Conservation (phyloP, 2,329 filamentous ascomycete species). For the Colletotrichum eleusines region DNA sequence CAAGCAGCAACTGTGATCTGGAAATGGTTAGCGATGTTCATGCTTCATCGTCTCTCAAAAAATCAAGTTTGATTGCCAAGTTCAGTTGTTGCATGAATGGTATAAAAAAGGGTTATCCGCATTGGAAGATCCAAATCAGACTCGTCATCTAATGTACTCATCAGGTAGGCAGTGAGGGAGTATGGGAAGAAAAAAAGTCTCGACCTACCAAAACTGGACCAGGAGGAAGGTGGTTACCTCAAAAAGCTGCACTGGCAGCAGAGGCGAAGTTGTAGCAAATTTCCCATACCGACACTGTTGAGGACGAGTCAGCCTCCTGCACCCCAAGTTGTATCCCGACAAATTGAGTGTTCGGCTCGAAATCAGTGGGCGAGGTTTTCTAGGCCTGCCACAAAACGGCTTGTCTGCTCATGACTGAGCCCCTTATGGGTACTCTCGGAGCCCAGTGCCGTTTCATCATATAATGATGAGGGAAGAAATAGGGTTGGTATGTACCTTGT, state of each 20-base stretch:
- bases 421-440: slow-evolving; percentile 73
- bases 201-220: slow-evolving; percentile 31
- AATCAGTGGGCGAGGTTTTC: slow-evolving; percentile 99
- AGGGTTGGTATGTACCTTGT: slow-evolving; percentile 44
- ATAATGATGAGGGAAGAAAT: slow-evolving; percentile 48
- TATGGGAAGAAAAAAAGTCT: slow-evolving; percentile 39
- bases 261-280: neutral
- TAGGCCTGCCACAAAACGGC: slow-evolving; percentile 98
- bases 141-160: slow-evolving; percentile 70
- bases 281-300: slow-evolving; percentile 21
- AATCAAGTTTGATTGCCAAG: slow-evolving; percentile 30
- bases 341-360: slow-evolving; percentile 29
- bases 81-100: slow-evolving; percentile 71
- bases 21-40: slow-evolving; percentile 35
- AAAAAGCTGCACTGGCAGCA: slow-evolving; percentile 3
- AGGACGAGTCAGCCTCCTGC: slow-evolving; percentile 19
- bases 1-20: slow-evolving; percentile 10
- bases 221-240: neutral
- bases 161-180: slow-evolving; percentile 53
- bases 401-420: slow-evolving; percentile 79
- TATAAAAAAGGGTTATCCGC: slow-evolving; percentile 65
- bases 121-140: slow-evolving; percentile 73
- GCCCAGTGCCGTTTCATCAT: slow-evolving; percentile 98
- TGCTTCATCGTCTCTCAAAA: slow-evolving; percentile 21
- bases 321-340: slow-evolving; percentile 10